Conservation (phyloP, 2,329 filamentous ascomycete species). For the Exutisphaerella laricina region DNA sequence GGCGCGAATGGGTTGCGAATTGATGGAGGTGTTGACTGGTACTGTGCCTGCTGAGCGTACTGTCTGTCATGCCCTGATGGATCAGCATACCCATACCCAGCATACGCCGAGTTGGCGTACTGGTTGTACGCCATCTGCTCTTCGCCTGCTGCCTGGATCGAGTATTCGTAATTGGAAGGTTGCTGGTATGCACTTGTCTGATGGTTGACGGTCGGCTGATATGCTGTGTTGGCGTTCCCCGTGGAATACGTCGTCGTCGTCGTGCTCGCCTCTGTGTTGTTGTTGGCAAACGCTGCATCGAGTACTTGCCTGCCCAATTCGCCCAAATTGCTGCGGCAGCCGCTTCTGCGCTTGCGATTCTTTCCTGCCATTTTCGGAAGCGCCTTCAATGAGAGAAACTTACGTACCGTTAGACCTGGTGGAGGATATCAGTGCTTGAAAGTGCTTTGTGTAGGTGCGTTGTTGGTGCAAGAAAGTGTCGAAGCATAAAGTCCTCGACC, state of each 20-base stretch:
- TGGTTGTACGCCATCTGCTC: constrained; percentile 11
- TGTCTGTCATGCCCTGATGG: constrained; percentile 31
- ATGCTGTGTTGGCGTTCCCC: not conserved
- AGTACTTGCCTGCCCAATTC: not conserved
- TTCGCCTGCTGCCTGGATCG: not conserved
- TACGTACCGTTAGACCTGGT: constrained; percentile 4
- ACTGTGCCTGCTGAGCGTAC: constrained; percentile 27
- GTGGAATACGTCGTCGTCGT: not conserved
- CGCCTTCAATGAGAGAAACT: not conserved
- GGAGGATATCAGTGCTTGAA: not conserved
- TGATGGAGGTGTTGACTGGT: constrained; percentile 51
- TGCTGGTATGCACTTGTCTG: not conserved
- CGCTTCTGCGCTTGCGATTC: not conserved
- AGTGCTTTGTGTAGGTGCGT: too few relatives aligned
- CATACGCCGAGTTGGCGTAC: constrained; percentile 18
- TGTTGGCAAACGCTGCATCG: constrained; percentile 3
- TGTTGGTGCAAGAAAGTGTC: too few relatives aligned
- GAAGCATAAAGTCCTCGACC: too few relatives aligned
- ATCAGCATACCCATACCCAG: constrained; percentile 18
- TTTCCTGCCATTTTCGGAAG: constrained; percentile 1
- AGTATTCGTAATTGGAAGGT: too few relatives aligned
- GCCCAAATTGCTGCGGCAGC: not conserved
- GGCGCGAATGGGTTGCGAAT: constrained; percentile 78
- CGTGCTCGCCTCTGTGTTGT: not conserved
- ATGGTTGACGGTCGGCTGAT: too few relatives aligned